These are phyloP conservation scores for Insectozyma bohioensis DNA, from an alignment of 1,139 yeast species.

Conservation along the genomic window DNA sequence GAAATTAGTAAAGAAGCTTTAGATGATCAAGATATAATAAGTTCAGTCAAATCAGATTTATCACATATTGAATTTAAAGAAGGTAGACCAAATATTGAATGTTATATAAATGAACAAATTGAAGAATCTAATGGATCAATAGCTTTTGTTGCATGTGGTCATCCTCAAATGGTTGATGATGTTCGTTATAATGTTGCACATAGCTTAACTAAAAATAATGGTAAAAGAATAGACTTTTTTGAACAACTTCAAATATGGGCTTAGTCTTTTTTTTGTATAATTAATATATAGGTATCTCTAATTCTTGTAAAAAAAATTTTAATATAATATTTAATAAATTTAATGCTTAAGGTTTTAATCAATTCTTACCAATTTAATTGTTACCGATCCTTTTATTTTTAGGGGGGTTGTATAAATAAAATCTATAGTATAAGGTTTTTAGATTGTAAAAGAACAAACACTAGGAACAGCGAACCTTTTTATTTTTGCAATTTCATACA, in stretches of 20 bases:
- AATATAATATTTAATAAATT: too few relatives aligned
- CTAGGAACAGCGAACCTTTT: too few relatives aligned
- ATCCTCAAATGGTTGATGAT: slow-evolving; percentile 52
- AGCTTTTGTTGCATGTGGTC: slow-evolving; percentile 54
- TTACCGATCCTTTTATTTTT: too few relatives aligned
- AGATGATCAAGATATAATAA: slow-evolving; percentile 3
- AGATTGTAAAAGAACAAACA: too few relatives aligned
- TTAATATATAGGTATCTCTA: too few relatives aligned
- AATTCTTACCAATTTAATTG: too few relatives aligned
- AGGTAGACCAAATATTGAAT: slow-evolving; percentile 34
- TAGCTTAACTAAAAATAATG: slow-evolving; percentile 16
- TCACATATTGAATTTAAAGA: slow-evolving; percentile 29
- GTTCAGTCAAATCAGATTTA: slow-evolving; percentile 21
- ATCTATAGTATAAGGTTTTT: too few relatives aligned
- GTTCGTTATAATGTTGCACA: slow-evolving; percentile 36
- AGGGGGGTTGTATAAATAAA: too few relatives aligned
- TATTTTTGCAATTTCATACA: too few relatives aligned
- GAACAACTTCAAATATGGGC: slow-evolving; percentile 12
- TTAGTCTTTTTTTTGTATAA: too few relatives aligned
- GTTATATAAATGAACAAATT: slow-evolving; percentile 27
- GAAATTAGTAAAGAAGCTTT: not conserved
- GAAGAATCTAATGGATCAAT: slow-evolving; percentile 31
- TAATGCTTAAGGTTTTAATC: too few relatives aligned
- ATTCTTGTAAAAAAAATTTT: too few relatives aligned
- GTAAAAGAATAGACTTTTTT: slow-evolving; percentile 9